Base-by-base conservation (phyloP, 2,329 filamentous ascomycete genomes). In the Colletotrichum australisinense region DNA sequence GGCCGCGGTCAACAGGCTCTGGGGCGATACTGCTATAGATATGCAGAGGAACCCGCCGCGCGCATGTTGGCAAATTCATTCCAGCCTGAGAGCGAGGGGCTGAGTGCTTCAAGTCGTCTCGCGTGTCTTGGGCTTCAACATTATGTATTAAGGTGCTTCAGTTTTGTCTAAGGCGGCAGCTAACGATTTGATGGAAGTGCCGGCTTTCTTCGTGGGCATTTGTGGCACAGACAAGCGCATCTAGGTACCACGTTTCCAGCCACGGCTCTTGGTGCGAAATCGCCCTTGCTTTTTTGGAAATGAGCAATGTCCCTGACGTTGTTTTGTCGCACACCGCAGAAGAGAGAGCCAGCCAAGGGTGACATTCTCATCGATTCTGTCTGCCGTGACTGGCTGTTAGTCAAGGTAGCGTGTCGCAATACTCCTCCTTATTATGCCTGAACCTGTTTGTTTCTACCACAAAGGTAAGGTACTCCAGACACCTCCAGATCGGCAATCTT, bases 141-240 rank as follows among this genome's bases (percentile, higher is more conserved):
- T 49, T 49, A 26, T 0, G 26, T 26, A 5, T 42, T 42, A 8
- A 7, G 38, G 38, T 42, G 14, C 19, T 22, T 49, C 49, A 35
- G 49, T 38, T 28, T 24, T 49, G 67, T 70, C 60, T 52, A 56
- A 66, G 60, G 56, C 71, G 71, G 67, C 59, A 70, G 67, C 71
- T 73, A 73, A 58, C 38, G 56, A 66, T 22, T 46, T 71, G 71
- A 71, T 32, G 62, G 46, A 38, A 62, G 28, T 63, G 32, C 71
- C 56, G 56, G 67, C 35, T 35, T 70, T 28, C 60, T 56, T 65
- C 22, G 24, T 35, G 49, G 56, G 49, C 60, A 60, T 32, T 26
- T 49, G 63, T 28, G 55, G 66, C 55, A 73, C 60, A 62, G 71
- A 60, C 67, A 62, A 57, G 60, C 59, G 46, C 42, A 22, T 63